Evolutionary conservation across 441 rosid species (phyloP), one percentile per base, ranked within the genome.

Genomic region (Capsella rubella): DNA sequence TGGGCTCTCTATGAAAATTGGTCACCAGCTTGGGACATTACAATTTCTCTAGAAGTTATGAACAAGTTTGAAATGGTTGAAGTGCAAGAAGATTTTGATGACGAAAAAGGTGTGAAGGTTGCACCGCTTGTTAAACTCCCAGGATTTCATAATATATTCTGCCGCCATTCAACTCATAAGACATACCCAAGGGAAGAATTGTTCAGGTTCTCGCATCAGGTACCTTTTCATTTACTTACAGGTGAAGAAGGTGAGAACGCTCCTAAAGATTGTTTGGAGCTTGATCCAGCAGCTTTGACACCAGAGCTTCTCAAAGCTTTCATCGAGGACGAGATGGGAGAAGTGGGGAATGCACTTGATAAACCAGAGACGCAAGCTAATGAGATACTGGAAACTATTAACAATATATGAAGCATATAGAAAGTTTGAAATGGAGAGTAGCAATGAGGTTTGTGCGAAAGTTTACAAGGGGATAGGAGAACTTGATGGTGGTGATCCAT

Each of bases 251-350:
- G 13, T 42, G 3, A 0, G 12, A 43, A 62, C 28, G 52, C 63
- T 53, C 52, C 72, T 39, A 1, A 42, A 40, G 52, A 27, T 28
- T 28, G 11, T 8, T 6, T 54, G 66, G 66, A 61, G 35, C 66
- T 61, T 61, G 66, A 61, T n/a, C 51, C 51, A 18, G 51, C 51
- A 61, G 66, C 66, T 14, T 5, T 61, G 66, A 8, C 66, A 61
- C 18, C 0, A 18, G 43, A 54, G 18, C 16, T 42, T 39, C 60
- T 67, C 11, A 15, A 16, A 15, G 72, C 10, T 54, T 18, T 42
- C 11, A 67, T 40, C 5, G 49, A 67, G 1, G 28, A 67, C n/a
- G 50, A 45, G 47, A 14, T 14, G 3, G 6, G 16, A 14, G 16
- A 14, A 43, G 1, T 43, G 15, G 15, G 5, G 47, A 43, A 52